Conservation (phyloP, 345 rosid species). For the Brassica carinata region DNA sequence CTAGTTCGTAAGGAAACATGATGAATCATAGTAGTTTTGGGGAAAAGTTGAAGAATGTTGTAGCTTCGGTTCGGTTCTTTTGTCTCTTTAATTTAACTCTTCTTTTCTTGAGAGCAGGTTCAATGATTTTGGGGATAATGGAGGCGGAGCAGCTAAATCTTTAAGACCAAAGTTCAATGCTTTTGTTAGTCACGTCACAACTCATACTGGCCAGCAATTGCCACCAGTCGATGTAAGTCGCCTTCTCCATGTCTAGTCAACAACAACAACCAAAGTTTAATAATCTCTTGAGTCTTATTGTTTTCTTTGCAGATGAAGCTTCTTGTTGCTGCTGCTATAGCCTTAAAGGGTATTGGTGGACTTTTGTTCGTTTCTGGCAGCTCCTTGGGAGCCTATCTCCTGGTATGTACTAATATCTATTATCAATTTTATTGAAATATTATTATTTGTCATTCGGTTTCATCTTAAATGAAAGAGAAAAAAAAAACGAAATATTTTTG, state of each 20-base stretch:
- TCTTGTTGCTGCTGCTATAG: constrained; percentile 54
- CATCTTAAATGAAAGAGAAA: not conserved
- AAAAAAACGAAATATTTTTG: not conserved
- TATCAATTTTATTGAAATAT: no score
- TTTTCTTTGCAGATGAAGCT: constrained; percentile 46
- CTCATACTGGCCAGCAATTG: constrained; percentile 55
- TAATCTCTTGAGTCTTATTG: constrained; percentile 10
- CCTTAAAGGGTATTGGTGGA: constrained; percentile 69
- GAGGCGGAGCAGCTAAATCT: constrained; percentile 60
- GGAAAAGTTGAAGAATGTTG: not conserved
- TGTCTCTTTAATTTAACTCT: not conserved
- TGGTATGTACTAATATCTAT: constrained; percentile 45
- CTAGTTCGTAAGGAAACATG: constrained; percentile 1
- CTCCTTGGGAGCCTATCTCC: constrained; percentile 68
- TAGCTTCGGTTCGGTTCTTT: not conserved
- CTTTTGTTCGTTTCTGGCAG: constrained; percentile 68
- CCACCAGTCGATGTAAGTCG: constrained; percentile 54
- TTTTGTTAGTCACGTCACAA: constrained; percentile 46
- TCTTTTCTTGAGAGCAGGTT: constrained; percentile 42
- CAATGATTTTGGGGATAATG: constrained; percentile 64
- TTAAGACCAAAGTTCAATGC: constrained; percentile 50
- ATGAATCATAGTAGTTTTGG: not conserved
- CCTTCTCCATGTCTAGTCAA: not conserved
- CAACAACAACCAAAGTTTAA: not conserved
- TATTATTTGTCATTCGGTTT: not conserved